Percentiles rank a stretch among this genome's conserved stretches.
Conservation (phyloP, 345 rosid genomes). For the Passiflora organensis region DNA sequence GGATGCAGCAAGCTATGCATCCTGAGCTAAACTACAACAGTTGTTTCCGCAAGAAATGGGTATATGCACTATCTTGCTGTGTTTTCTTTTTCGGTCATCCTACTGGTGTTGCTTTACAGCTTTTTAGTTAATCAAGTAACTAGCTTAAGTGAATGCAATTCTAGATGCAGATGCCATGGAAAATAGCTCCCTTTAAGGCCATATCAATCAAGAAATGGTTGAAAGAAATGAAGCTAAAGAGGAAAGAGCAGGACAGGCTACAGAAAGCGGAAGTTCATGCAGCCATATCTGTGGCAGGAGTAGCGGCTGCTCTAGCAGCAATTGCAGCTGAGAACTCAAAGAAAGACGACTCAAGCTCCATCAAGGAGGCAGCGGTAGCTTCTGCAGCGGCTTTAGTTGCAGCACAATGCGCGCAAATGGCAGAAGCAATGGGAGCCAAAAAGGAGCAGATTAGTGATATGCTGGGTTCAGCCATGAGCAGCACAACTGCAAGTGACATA, state of each 20-base stretch:
- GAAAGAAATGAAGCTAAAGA: constrained; percentile 64
- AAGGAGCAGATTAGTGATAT: constrained; percentile 57
- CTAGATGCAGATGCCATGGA: constrained; percentile 60
- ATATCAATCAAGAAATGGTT: constrained; percentile 77
- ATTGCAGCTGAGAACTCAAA: constrained; percentile 59
- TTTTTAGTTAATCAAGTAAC: neutral
- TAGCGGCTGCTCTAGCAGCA: constrained; percentile 81
- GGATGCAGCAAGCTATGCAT: constrained; percentile 99
- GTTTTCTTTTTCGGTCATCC: neutral
- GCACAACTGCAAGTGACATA: constrained; percentile 66
- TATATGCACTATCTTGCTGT: constrained; percentile 13
- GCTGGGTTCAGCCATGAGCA: constrained; percentile 70
- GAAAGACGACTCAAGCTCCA: constrained; percentile 18
- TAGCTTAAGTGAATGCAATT: neutral
- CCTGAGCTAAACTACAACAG: constrained; percentile 82
- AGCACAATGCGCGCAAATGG: constrained; percentile 71
- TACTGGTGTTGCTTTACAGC: neutral
- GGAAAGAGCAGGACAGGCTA: constrained; percentile 74
- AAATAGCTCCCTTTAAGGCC: constrained; percentile 41
- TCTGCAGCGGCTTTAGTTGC: constrained; percentile 92
- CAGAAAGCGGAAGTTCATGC: constrained; percentile 89
- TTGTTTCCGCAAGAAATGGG: constrained; percentile 79
- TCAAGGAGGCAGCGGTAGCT: constrained; percentile 67
- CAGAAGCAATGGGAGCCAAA: constrained; percentile 85
- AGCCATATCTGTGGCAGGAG: constrained; percentile 76